These are phyloP conservation scores for Nannizzia gypsea DNA, from an alignment of 2,329 filamentous ascomycete genomes.

Conservation along the genomic window DNA sequence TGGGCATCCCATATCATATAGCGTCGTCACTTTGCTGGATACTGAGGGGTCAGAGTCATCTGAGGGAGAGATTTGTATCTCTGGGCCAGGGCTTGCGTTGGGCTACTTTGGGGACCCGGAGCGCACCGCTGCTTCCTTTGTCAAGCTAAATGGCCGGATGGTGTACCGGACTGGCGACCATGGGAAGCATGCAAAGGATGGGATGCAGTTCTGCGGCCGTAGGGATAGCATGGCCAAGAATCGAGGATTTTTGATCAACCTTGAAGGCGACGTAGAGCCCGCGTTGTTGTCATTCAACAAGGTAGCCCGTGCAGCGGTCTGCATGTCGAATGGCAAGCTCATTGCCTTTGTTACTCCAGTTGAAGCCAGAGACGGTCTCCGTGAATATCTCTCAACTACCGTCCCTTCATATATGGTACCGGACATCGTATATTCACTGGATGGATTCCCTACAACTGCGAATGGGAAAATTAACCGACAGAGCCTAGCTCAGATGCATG, in stretches of 20 bases:
- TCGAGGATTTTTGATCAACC: conserved; percentile 27
- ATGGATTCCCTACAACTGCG: neutral
- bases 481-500: neutral
- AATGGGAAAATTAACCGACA: neutral
- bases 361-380: conserved; percentile 87
- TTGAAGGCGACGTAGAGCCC: conserved; percentile 24
- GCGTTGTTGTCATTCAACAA: conserved; percentile 14
- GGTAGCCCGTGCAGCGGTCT: conserved; percentile 15
- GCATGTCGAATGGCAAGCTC: neutral
- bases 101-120: conserved; percentile 17
- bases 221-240: conserved; percentile 24
- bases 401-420: neutral
- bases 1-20: conserved; percentile 13
- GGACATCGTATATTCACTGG: conserved; percentile 4
- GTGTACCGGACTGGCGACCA: conserved; percentile 16
- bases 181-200: conserved; percentile 13
- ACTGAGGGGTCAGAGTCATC: conserved; percentile 6
- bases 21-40: conserved; percentile 12
- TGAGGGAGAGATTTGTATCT: conserved; percentile 19
- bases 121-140: conserved; percentile 15
- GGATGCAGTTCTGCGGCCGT: conserved; percentile 20
- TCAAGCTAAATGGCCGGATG: conserved; percentile 12
- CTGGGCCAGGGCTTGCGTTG: conserved; percentile 15
- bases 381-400: conserved; percentile 43
- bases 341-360: conserved; percentile 28